Percentiles rank a stretch among this genome's conserved stretches.
Conservation (phyloP, 169 alveolate species). For the Cardiosporidium cionae region DNA sequence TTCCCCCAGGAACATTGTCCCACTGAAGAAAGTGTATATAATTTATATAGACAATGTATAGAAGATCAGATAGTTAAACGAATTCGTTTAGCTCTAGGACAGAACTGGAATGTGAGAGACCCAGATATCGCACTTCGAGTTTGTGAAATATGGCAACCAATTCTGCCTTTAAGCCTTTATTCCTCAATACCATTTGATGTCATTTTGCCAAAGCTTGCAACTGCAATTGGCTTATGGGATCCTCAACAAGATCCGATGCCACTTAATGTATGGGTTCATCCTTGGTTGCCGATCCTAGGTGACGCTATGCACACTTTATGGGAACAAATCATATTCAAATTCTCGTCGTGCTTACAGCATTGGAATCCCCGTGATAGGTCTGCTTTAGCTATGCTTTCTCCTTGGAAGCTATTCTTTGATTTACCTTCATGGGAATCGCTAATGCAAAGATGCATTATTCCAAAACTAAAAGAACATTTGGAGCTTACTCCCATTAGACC, state of each 20-base stretch:
- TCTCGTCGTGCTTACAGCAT: not conserved
- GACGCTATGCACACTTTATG: not conserved
- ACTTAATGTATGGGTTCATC: conserved; percentile 37
- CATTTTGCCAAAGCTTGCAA: not conserved
- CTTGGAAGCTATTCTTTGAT: conserved; percentile 35
- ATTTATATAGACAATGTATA: not conserved
- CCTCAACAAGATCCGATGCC: not conserved
- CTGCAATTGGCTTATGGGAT: not conserved
- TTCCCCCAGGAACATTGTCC: not conserved
- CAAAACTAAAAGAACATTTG: conserved; percentile 27
- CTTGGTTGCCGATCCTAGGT: conserved; percentile 32
- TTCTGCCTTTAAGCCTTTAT: not conserved
- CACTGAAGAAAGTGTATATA: not conserved
- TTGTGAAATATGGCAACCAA: not conserved
- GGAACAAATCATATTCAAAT: not conserved
- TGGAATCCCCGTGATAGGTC: conserved; percentile 33
- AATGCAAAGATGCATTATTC: conserved; percentile 22
- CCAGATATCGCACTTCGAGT: not conserved
- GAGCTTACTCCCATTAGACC: conserved; percentile 12
- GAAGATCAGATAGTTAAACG: not conserved
- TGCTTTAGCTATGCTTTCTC: conserved; percentile 21
- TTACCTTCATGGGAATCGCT: conserved; percentile 10
- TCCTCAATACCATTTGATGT: not conserved
- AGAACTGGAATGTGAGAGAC: not conserved
- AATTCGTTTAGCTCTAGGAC: not conserved